Evolutionary conservation across 192 early-diverging fungal genomes (phyloP).

Genomic region (Coemansia pectinata): DNA sequence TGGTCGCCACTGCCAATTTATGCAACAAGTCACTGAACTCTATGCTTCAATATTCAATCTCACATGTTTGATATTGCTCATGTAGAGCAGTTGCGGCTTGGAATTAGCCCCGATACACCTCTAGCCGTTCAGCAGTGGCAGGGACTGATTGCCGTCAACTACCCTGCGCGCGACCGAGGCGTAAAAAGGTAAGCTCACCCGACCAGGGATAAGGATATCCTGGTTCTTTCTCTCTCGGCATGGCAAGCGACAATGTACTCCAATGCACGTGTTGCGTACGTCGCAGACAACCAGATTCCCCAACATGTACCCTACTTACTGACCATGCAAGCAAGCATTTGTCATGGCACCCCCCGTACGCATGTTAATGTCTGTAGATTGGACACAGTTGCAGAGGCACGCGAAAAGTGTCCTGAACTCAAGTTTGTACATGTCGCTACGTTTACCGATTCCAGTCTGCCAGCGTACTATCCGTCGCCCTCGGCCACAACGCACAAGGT

Average conservation of each 20-base stretch:
- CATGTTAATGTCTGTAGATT: constrained; percentile 17
- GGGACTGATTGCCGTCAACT: constrained; percentile 83
- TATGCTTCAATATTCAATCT: constrained; percentile 1
- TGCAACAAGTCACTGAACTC: neutral
- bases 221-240: neutral
- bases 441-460: constrained; percentile 64
- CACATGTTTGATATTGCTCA: neutral
- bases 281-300: constrained; percentile 6
- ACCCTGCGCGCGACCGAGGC: constrained; percentile 78
- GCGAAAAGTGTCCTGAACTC: constrained; percentile 62
- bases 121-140: constrained; percentile 92
- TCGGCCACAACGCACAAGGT: constrained; percentile 84
- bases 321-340: neutral
- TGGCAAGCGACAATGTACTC: neutral
- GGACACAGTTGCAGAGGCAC: constrained; percentile 39
- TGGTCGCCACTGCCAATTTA: neutral
- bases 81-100: constrained; percentile 72
- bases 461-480: constrained; percentile 69
- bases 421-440: constrained; percentile 83
- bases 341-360: neutral
- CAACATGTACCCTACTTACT: neutral
- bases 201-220: neutral
- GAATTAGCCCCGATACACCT: constrained; percentile 65
- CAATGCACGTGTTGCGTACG: neutral
- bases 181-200: constrained; percentile 61